These are phyloP conservation scores for Elsinoe batatas DNA, from an alignment of 2,329 filamentous ascomycete genomes.

Conservation along the genomic window DNA sequence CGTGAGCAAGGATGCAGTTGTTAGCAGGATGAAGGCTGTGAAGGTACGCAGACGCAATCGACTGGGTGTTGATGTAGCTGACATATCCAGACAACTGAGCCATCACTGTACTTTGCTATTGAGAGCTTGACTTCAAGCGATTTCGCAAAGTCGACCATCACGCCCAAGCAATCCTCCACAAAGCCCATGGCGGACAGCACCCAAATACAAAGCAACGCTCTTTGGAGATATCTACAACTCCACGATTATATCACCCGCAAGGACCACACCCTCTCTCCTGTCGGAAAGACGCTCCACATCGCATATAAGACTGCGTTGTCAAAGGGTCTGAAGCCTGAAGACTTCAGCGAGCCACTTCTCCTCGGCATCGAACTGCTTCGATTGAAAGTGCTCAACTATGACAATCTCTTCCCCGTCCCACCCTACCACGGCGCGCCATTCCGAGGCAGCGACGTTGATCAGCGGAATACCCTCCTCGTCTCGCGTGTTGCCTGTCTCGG, in stretches of 20 bases:
- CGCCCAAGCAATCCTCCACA: conserved; percentile 28
- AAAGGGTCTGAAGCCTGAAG: conserved; percentile 18
- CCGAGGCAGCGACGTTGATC: conserved; percentile 57
- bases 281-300: conserved; percentile 70
- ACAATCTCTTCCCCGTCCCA: conserved; percentile 46
- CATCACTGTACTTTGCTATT: conserved; percentile 39
- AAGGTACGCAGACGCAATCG: conserved; percentile 19
- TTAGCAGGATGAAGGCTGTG: conserved; percentile 11
- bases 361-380: conserved; percentile 78
- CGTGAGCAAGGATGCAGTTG: conserved; percentile 40
- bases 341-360: conserved; percentile 67
- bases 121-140: conserved; percentile 57
- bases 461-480: conserved; percentile 67
- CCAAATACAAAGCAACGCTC: conserved; percentile 62
- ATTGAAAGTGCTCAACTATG: conserved; percentile 65
- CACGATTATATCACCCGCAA: conserved; percentile 68
- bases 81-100: conserved; percentile 15
- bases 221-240: conserved; percentile 84
- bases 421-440: conserved; percentile 49
- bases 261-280: conserved; percentile 67
- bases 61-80: background rate
- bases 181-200: conserved; percentile 51
- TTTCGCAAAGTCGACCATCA: conserved; percentile 60
- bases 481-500: conserved; percentile 78
- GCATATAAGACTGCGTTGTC: conserved; percentile 28